Percentiles rank a stretch among this genome's conserved stretches.
These are phyloP conservation scores for Pseudognaphalium luteoalbum DNA, from an alignment of 129 eudicot genomes.

Conservation along the genomic window DNA sequence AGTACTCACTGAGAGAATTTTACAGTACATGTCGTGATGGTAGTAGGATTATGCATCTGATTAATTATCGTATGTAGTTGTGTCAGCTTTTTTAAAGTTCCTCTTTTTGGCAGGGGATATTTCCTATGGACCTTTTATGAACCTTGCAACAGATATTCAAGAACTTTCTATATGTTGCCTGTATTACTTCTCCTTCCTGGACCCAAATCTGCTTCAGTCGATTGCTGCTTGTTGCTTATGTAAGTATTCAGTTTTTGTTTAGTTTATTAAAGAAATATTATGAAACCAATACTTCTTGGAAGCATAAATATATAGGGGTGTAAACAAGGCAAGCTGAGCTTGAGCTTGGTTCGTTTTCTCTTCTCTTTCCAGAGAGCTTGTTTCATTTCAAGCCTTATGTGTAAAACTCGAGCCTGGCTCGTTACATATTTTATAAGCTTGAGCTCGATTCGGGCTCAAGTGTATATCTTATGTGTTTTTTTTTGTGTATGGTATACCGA, in stretches of 20 bases:
- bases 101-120: conserved; percentile 40
- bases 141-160: conserved; percentile 67
- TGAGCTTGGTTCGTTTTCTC: too few species aligned
- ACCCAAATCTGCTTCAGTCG: conserved; percentile 57
- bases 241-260: conserved; percentile 42
- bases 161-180: conserved; percentile 76
- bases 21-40: conserved; percentile 44
- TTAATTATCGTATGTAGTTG: background rate
- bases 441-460: too few species aligned
- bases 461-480: too few species aligned
- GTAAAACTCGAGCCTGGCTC: too few species aligned
- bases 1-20: conserved; percentile 46
- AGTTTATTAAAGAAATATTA: background rate
- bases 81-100: conserved; percentile 19
- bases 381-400: too few species aligned
- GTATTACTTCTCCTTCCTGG: conserved; percentile 71
- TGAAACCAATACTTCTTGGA: background rate
- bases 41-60: background rate
- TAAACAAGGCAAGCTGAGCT: too few species aligned
- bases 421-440: too few species aligned
- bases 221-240: conserved; percentile 78
- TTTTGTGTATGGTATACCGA: too few species aligned
- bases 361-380: too few species aligned
- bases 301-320: background rate
- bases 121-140: conserved; percentile 71